Base-by-base conservation (phyloP, 1,284 basidiomycete genomes). In the Fomitopsis schrenkii region DNA sequence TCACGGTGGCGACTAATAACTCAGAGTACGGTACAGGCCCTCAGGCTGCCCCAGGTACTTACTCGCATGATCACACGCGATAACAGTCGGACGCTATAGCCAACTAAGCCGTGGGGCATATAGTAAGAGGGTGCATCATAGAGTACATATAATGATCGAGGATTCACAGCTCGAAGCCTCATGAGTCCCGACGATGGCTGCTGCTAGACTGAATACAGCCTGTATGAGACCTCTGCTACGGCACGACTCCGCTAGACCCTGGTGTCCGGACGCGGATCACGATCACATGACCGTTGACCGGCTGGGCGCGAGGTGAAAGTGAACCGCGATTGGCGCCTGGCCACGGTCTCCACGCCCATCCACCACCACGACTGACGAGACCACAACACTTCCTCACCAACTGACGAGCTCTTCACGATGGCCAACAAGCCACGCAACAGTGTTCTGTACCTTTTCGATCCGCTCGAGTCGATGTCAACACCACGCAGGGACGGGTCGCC, bases 61-160 rank as follows among this genome's bases (percentile, higher is more conserved):
- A 22, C 22, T 22, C 22, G 22, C 22, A 22, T 22, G 22, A 22
- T 22, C 22, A 22, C 22, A 22, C 22, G 22, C 22, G 22, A 22
- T 85, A 88, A 88, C 86, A 88, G 86, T 88, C 87, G 86, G 84
- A 88, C 86, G 87, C 87, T 87, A 80, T 88, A 82, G 87, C 86
- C 87, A 88, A 86, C 87, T 88, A 79, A 88, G 86, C 87, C 87
- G 88, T 80, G 86, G 86, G 85, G 86, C 86, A 88, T 28, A 58
- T 45, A n/a, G n/a, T n/a, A 14, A 5, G 15, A 19, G 15, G 5
- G 14, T 17, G 22, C 22, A 22, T 22, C 22, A 22, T 22, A 22
- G 22, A 22, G 22, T 22, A 22, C 22, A 22, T 22, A 22, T 22
- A 22, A 22, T 22, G 22, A 22, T 22, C 22, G 22, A 22, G 22